Percentiles rank a stretch among this genome's conserved stretches.
phyloP scores from a whole-genome alignment of 257 asterid species.

The Plectranthus barbatus region DNA sequence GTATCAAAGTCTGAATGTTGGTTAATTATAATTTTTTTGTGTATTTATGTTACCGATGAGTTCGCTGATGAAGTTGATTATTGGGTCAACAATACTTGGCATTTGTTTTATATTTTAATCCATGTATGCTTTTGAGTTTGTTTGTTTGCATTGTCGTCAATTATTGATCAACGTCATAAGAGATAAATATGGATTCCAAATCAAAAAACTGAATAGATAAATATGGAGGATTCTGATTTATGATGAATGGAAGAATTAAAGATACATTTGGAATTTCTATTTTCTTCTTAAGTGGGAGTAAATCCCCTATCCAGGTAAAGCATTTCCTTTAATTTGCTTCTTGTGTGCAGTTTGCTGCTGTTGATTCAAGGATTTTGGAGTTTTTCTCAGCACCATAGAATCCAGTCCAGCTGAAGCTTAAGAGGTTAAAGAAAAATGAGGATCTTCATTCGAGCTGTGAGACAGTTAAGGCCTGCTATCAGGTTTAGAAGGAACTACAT shows the following conservation, averaged over 20 bases:
- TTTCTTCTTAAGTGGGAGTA: constrained; percentile 8
- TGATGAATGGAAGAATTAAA: neutral
- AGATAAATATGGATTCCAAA: neutral
- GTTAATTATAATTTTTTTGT: neutral
- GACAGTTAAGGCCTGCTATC: constrained; percentile 38
- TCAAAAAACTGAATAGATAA: too few relatives aligned
- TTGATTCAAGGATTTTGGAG: constrained; percentile 8
- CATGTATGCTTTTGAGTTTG: neutral
- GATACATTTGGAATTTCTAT: neutral
- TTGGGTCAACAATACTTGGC: neutral
- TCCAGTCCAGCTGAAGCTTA: constrained; percentile 3
- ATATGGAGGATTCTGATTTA: constrained; percentile 5
- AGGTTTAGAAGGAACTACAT: constrained; percentile 16
- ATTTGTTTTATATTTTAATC: neutral
- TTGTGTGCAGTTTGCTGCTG: constrained; percentile 18
- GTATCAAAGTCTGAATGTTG: neutral
- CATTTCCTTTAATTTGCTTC: neutral
- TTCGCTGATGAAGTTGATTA: constrained; percentile 7
- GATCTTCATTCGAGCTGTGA: constrained; percentile 32
- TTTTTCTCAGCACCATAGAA: neutral
- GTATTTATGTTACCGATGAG: neutral
- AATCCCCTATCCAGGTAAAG: neutral
- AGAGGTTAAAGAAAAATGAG: constrained; percentile 36
- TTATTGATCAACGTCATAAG: neutral
- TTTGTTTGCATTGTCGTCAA: neutral